Base-by-base conservation (phyloP, 345 rosid species). In the Arabidopsis arenosa region DNA sequence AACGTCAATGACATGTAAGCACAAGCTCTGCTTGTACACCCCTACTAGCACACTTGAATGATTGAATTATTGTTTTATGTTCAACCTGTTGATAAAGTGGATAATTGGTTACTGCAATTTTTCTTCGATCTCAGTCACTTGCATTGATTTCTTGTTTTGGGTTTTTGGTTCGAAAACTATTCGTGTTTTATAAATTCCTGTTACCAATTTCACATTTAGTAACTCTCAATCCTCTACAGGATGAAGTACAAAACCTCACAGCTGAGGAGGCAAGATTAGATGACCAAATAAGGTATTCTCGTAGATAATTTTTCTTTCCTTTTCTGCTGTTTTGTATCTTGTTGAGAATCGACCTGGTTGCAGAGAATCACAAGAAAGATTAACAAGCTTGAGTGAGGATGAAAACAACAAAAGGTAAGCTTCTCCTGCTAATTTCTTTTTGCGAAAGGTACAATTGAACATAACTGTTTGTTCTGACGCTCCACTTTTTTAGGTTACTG, bases 301-400 rank as follows among this genome's bases (percentile, higher is more conserved):
- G 7, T 12, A 15, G 32, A 67, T 47, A 9, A 54, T 26, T 37
- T 51, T 23, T 43, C 26, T 69, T 62, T n/a, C 17, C 5, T 55
- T 62, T 44, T 55, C 40, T 62, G 61, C 58, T 56, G 14, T 32
- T 54, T 30, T 45, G 40, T 55, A 63, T 54, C 66, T 70, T 80
- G 14, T 85, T 80, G 82, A 86, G 21, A 72, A 30, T 64, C 48
- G 26, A 68, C 70, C 69, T 77, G 75, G 48, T 80, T 83, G 73
- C 92, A 95, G 98, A 69, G 93, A 86, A 70, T 88, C 89, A 85
- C 98, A 92, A 85, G 97, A 90, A 78, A 84, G 89, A 70, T 70
- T 92, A 80, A 88, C 93, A 82, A 88, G 81, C 79, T 83, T 92
- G 70, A 92, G 97, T 58, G 99, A 90, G 88, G 94, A 89, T 74